Conservation (phyloP, 169 alveolate genomes). For the Eimeria acervulina region DNA sequence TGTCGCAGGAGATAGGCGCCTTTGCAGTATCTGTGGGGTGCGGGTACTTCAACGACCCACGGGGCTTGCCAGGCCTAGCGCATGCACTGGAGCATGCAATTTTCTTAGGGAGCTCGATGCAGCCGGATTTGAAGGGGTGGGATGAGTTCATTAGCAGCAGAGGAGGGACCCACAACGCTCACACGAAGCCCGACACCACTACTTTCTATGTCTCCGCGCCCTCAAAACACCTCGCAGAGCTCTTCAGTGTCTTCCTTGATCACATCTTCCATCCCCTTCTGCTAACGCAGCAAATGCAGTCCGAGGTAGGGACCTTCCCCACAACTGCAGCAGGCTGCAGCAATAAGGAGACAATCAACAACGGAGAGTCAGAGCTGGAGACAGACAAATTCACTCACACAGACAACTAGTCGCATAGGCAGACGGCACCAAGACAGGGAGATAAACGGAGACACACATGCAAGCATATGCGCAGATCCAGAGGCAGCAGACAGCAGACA, state of each 20-base stretch:
- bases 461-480: too few relatives aligned
- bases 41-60: constrained; percentile 89
- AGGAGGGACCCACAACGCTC: constrained; percentile 81
- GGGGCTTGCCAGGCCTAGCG: constrained; percentile 94
- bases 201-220: constrained; percentile 82
- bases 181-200: constrained; percentile 73
- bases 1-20: constrained; percentile 39
- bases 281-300: constrained; percentile 45
- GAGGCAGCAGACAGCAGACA: too few relatives aligned
- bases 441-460: too few relatives aligned
- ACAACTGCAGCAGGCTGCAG: not conserved
- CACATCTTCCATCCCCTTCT: constrained; percentile 75
- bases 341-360: not conserved
- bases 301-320: constrained; percentile 66
- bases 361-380: not conserved
- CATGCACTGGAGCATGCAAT: constrained; percentile 97
- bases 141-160: constrained; percentile 19
- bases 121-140: constrained; percentile 56
- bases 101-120: constrained; percentile 90
- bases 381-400: not conserved
- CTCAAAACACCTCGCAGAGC: constrained; percentile 24
- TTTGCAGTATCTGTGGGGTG: constrained; percentile 78
- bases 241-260: constrained; percentile 32
- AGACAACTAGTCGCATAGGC: too few relatives aligned
- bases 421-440: too few relatives aligned